Evolutionary conservation across 2,329 filamentous ascomycete species (phyloP).

Genomic region (Elsinoe ampelina): DNA sequence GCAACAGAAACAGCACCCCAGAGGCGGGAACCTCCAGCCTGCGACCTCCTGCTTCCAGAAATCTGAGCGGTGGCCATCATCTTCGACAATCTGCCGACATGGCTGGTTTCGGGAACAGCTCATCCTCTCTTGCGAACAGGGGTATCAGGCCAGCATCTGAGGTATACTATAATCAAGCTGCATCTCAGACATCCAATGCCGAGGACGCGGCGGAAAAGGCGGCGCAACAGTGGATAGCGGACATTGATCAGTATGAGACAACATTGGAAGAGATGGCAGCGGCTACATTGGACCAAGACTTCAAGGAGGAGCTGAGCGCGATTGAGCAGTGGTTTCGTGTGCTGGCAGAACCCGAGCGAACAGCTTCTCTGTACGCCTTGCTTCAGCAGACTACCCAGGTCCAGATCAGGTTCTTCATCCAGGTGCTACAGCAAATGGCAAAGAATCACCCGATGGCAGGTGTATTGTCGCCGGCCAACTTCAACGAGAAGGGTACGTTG

Average conservation of each 20-base stretch:
- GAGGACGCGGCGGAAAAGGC: slow-evolving; percentile 90
- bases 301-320: slow-evolving; percentile 96
- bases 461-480: slow-evolving; percentile 85
- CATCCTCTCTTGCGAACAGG: slow-evolving; percentile 60
- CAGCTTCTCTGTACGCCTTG: slow-evolving; percentile 86
- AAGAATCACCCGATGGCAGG: slow-evolving; percentile 97
- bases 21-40: slow-evolving; percentile 78
- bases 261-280: slow-evolving; percentile 98
- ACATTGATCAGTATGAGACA: slow-evolving; percentile 98
- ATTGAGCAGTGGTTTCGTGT: slow-evolving; percentile 99
- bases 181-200: slow-evolving; percentile 55
- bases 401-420: slow-evolving; percentile 98
- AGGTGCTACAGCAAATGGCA: slow-evolving; percentile 97
- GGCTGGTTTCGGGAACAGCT: slow-evolving; percentile 58
- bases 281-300: slow-evolving; percentile 96
- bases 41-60: slow-evolving; percentile 70
- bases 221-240: slow-evolving; percentile 96
- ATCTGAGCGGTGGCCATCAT: slow-evolving; percentile 69
- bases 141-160: slow-evolving; percentile 88
- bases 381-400: slow-evolving; percentile 98
- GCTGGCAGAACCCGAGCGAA: slow-evolving; percentile 90
- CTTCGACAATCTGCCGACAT: slow-evolving; percentile 94
- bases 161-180: slow-evolving; percentile 72
- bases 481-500: slow-evolving; percentile 74
- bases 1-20: slow-evolving; percentile 92